Base-by-base conservation (phyloP, 768 basidiomycete species). In the Flagelloscypha sp. region DNA sequence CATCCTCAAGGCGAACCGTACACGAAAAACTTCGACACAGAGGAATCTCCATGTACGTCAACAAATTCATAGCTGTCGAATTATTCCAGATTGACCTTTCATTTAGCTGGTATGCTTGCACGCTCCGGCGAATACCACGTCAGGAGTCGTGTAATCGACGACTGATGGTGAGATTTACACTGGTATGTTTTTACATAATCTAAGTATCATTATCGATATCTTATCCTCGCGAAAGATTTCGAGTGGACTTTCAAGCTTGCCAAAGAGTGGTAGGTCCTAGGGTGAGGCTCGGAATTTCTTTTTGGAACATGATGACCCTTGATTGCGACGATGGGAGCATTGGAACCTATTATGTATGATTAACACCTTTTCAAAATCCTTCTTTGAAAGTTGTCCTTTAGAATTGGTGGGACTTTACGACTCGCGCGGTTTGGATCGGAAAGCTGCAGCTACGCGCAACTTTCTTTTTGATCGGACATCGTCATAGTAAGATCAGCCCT, bases 241-340 rank as follows among this genome's bases (percentile, higher is more conserved):
- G 76, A 84, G 42, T 97, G 93, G 93, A 58, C 53, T 17, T 95
- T 97, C 72, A 94, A 89, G 57, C 71, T 97, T 40, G 78, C 69
- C 28, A 94, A 94, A 64, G 89, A 93, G 47, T 97, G 93, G 93
- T 83, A 55, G n/a, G n/a, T n/a, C n/a, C n/a, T n/a, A n/a, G n/a
- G n/a, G n/a, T n/a, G n/a, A n/a, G n/a, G n/a, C n/a, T n/a, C n/a
- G n/a, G n/a, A n/a, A n/a, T n/a, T n/a, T n/a, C n/a, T n/a, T n/a
- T n/a, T n/a, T n/a, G n/a, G n/a, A n/a, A n/a, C n/a, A n/a, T n/a
- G n/a, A n/a, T n/a, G n/a, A n/a, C n/a, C n/a, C n/a, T n/a, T n/a
- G n/a, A n/a, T n/a, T n/a, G n/a, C n/a, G n/a, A n/a, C n/a, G n/a
- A n/a, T n/a, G n/a, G n/a, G n/a, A n/a, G n/a, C n/a, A n/a, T n/a